Percentiles rank a stretch among this genome's conserved stretches.
These are phyloP conservation scores for Hypocreales sp. DNA, from an alignment of 2,329 filamentous ascomycete species.

Conservation along the genomic window DNA sequence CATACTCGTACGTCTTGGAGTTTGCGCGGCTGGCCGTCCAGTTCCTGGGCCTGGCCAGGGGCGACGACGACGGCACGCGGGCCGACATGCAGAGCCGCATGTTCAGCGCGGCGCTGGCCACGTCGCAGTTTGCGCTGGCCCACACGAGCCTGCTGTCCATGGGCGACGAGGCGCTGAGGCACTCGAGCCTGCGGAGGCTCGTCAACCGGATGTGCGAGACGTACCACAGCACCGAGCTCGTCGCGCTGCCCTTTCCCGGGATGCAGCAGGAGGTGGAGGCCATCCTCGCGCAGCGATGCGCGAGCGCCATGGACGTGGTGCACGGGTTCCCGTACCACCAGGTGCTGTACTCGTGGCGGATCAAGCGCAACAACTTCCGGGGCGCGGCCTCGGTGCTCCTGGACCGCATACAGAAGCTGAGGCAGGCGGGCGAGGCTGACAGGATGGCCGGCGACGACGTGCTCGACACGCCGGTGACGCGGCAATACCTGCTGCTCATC, in stretches of 20 bases:
- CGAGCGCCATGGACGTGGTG: slow-evolving; percentile 48
- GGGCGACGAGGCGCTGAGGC: slow-evolving; percentile 55
- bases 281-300: slow-evolving; percentile 57
- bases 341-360: slow-evolving; percentile 81
- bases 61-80: slow-evolving; percentile 26
- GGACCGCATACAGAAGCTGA: slow-evolving; percentile 47
- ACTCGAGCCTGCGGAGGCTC: slow-evolving; percentile 54
- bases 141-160: slow-evolving; percentile 66
- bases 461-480: slow-evolving; percentile 48
- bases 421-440: slow-evolving; percentile 42
- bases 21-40: slow-evolving; percentile 66
- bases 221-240: slow-evolving; percentile 50
- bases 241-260: slow-evolving; percentile 63
- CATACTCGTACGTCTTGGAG: slow-evolving; percentile 68
- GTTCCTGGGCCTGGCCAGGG: slow-evolving; percentile 24
- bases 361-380: slow-evolving; percentile 72
- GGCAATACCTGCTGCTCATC: slow-evolving; percentile 79
- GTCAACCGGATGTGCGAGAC: slow-evolving; percentile 54
- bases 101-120: slow-evolving; percentile 68
- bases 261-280: slow-evolving; percentile 68
- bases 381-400: slow-evolving; percentile 52
- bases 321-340: slow-evolving; percentile 70
- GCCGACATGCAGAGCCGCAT: slow-evolving; percentile 68
- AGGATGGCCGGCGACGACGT: slow-evolving; percentile 37
- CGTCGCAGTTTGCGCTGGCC: slow-evolving; percentile 66